Evolutionary conservation across 441 rosid species (phyloP).

Genomic region (Bruguiera hainesii): DNA sequence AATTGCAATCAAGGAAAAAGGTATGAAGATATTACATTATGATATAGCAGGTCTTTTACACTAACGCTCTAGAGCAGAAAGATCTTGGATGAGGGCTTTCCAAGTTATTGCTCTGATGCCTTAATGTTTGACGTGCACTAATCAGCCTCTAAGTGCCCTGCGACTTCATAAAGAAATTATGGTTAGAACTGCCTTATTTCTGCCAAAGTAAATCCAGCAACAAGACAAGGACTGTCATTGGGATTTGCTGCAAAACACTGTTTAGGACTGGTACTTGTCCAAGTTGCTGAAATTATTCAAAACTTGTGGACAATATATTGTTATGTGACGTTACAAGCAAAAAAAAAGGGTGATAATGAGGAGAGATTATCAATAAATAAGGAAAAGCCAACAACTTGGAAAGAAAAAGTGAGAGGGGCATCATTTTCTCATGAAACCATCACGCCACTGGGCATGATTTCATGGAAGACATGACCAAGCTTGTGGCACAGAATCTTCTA

Average conservation of each 20-base stretch:
- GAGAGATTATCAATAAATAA: slow-evolving; percentile 28
- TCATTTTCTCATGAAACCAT: slow-evolving; percentile 25
- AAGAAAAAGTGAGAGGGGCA: not conserved
- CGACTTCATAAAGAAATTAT: too few relatives aligned
- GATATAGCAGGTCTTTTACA: too few relatives aligned
- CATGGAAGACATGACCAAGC: slow-evolving; percentile 22
- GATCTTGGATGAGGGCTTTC: too few relatives aligned
- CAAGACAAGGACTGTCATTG: not conserved
- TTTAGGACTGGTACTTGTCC: slow-evolving; percentile 19
- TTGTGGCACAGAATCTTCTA: slow-evolving; percentile 24
- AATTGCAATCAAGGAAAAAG: not conserved
- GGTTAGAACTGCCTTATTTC: not conserved
- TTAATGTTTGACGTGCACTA: too few relatives aligned
- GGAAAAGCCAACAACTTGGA: not conserved
- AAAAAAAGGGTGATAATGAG: slow-evolving; percentile 29
- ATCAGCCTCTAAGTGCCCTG: too few relatives aligned
- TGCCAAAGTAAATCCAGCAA: not conserved
- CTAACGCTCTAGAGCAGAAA: too few relatives aligned
- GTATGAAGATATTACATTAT: too few relatives aligned
- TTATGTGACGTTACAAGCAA: slow-evolving; percentile 8
- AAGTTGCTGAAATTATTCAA: slow-evolving; percentile 17
- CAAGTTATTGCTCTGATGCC: too few relatives aligned
- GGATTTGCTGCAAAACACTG: slow-evolving; percentile 1
- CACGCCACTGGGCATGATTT: slow-evolving; percentile 22
- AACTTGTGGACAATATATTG: not conserved